phyloP scores from a whole-genome alignment of 164 flowering plant genomes.

The Saururus chinensis region DNA sequence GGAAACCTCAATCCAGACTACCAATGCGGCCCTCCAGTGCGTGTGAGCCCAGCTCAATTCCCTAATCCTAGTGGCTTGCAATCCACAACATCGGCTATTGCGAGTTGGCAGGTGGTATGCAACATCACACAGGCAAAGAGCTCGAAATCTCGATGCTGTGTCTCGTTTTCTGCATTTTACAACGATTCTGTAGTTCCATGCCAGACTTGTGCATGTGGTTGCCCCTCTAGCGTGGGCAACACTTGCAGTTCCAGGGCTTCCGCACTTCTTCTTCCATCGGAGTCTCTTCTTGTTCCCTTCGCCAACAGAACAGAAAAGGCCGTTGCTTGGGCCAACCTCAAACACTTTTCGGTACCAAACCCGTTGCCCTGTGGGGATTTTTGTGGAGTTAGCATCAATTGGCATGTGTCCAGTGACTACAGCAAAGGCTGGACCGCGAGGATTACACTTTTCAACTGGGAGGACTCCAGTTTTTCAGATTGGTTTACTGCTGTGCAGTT shows the following conservation, averaged over 20 bases:
- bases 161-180: slow-evolving; percentile 79
- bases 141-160: slow-evolving; percentile 60
- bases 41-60: slow-evolving; percentile 54
- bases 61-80: slow-evolving; percentile 42
- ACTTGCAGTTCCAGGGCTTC: slow-evolving; percentile 39
- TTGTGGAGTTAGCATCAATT: slow-evolving; percentile 75
- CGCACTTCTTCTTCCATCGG: slow-evolving; percentile 53
- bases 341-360: slow-evolving; percentile 35
- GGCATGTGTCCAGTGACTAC: slow-evolving; percentile 61
- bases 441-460: slow-evolving; percentile 73
- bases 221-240: slow-evolving; percentile 26
- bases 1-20: slow-evolving; percentile 65
- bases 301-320: slow-evolving; percentile 44
- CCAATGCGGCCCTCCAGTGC: slow-evolving; percentile 52
- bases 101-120: slow-evolving; percentile 93
- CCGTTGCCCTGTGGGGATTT: slow-evolving; percentile 65
- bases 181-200: slow-evolving; percentile 69
- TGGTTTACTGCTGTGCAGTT: slow-evolving; percentile 71
- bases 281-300: slow-evolving; percentile 66
- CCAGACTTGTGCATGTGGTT: slow-evolving; percentile 73
- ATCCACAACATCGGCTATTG: slow-evolving; percentile 33
- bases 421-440: slow-evolving; percentile 60
- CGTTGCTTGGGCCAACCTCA: slow-evolving; percentile 46
- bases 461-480: slow-evolving; percentile 32
- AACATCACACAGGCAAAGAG: slow-evolving; percentile 52